Evolutionary conservation across 2,329 filamentous ascomycete genomes (phyloP).

Genomic region (Colletotrichum spaethianum): DNA sequence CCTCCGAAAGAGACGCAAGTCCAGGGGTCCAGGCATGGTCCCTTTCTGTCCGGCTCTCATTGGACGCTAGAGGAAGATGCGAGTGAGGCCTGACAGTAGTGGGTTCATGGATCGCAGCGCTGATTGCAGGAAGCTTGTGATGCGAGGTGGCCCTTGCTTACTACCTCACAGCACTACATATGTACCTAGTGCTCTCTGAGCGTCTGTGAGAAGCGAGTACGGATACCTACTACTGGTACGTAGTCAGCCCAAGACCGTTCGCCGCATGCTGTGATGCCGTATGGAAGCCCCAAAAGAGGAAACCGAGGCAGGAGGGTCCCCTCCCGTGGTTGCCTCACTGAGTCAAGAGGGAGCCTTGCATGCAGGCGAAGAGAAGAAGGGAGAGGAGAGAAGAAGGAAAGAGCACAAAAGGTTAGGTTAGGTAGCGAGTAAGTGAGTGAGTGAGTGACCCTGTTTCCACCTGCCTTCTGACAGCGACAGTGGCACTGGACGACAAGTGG

Average conservation of each 20-base stretch:
- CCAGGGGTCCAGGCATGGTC: slow-evolving; percentile 22
- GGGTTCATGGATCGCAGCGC: slow-evolving; percentile 14
- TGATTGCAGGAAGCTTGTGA: slow-evolving; percentile 38
- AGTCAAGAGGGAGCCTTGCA: neutral
- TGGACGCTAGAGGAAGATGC: neutral
- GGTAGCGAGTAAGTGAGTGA: neutral
- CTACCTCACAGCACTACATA: no score
- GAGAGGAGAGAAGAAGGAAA: neutral
- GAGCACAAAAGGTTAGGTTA: no score
- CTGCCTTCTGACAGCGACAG: neutral
- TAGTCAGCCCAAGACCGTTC: neutral
- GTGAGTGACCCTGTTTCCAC: neutral
- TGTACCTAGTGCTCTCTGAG: neutral
- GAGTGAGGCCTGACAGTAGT: neutral
- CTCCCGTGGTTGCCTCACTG: no score
- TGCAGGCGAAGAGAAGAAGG: neutral
- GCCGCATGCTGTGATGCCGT: neutral
- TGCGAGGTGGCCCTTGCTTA: slow-evolving; percentile 18
- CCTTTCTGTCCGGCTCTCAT: neutral
- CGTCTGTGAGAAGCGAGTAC: neutral
- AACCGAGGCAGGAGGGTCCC: neutral
- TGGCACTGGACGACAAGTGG: slow-evolving; percentile 1
- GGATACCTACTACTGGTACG: no score
- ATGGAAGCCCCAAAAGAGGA: neutral
- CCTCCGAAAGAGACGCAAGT: neutral